phyloP scores from a whole-genome alignment of 2,329 filamentous ascomycete species.

The Pestalotiopsis sp. region DNA sequence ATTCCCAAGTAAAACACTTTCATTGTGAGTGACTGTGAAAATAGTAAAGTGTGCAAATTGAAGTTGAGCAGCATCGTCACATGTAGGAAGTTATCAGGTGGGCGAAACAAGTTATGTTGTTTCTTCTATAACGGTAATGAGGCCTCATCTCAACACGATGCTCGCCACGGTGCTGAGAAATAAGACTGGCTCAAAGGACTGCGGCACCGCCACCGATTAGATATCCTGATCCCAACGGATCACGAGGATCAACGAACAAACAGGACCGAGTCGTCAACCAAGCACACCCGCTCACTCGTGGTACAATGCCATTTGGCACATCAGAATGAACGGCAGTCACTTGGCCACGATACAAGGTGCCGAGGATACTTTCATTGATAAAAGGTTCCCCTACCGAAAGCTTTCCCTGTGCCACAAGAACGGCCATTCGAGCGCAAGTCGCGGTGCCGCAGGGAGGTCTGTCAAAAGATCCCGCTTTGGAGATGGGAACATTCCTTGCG shows the following conservation, averaged over 20 bases:
- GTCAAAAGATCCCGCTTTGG: background rate
- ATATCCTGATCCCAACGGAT: background rate
- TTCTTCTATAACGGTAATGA: background rate
- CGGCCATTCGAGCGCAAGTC: background rate
- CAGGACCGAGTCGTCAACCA: background rate
- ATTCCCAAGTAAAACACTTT: too few species aligned
- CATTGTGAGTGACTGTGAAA: too few species aligned
- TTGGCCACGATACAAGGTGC: background rate
- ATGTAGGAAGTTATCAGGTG: too few species aligned
- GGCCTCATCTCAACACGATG: background rate
- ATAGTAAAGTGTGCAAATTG: too few species aligned
- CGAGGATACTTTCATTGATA: background rate
- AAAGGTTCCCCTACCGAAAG: background rate
- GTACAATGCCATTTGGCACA: background rate
- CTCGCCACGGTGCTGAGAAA: background rate
- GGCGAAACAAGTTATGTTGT: background rate
- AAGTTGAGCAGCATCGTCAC: too few species aligned
- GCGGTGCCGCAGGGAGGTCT: background rate
- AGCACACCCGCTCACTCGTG: background rate
- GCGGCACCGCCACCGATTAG: background rate
- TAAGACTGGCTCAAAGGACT: background rate
- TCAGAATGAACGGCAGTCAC: background rate
- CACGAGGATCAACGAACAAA: background rate
- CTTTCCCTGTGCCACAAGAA: background rate
- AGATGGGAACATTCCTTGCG: background rate